A percentile compares a stretch with the other conserved stretches of the same genome.
Conservation (phyloP, 306 rosid species). For the Carpinus viminea region DNA sequence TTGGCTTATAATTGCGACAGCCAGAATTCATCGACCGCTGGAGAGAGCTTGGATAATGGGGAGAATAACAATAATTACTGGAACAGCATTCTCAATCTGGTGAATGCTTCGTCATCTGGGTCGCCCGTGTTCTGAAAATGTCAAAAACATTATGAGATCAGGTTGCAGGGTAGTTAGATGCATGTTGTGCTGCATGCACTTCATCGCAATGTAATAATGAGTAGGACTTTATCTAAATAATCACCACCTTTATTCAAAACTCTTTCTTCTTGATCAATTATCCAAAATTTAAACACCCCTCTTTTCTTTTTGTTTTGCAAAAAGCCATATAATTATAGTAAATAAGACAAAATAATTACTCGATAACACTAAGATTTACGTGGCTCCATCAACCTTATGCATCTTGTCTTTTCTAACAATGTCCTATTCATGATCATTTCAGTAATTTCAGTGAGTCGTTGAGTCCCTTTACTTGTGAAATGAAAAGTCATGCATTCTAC, state of each 20-base stretch:
- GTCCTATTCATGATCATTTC: too few species aligned
- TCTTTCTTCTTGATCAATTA: too few species aligned
- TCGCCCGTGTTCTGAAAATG: conserved; percentile 40
- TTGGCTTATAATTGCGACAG: neutral
- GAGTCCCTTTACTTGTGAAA: too few species aligned
- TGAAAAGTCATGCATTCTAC: too few species aligned
- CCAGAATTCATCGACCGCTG: neutral
- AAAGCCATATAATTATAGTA: too few species aligned
- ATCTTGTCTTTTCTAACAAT: too few species aligned
- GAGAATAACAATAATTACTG: conserved; percentile 43
- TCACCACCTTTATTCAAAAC: neutral
- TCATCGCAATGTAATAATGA: neutral
- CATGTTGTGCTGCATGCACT: neutral
- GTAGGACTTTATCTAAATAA: neutral
- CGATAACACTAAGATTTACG: too few species aligned
- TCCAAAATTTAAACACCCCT: neutral
- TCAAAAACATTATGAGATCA: neutral
- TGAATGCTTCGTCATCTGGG: conserved; percentile 41
- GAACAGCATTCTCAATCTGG: conserved; percentile 42
- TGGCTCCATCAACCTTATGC: too few species aligned
- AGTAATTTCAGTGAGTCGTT: too few species aligned
- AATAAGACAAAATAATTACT: too few species aligned
- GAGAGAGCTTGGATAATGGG: conserved; percentile 13
- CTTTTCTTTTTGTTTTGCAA: neutral
- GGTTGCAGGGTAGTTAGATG: neutral